Evolutionary conservation across 345 rosid genomes (phyloP), one percentile per base, ranked within the genome.

Genomic region (Eucalyptus brandiana): DNA sequence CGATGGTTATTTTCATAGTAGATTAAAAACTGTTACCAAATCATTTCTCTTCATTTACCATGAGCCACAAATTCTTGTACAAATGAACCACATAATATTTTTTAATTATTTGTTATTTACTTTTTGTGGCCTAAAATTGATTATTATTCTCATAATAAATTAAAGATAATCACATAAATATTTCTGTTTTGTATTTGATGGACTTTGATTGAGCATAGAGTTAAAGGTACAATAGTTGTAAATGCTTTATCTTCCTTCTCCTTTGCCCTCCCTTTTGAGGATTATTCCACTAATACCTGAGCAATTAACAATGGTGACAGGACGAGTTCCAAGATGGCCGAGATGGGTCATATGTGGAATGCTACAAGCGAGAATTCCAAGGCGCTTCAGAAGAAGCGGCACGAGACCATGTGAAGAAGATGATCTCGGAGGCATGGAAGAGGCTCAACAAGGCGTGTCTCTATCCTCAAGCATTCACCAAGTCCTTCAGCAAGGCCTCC

Each of bases 261-360:
- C 12, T 62, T 62, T 30, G 32, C 69, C 69, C 69, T 30, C 9
- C 17, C 69, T 62, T 62, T 62, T 62, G 69, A 62, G 69, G 34
- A 67, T 67, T 15, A 15, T 15, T 62, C 18, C 72, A 62, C 40
- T n/a, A 67, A 16, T n/a, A 67, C 1, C 10, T 37, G 15, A 72
- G 26, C 45, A 34, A 47, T 47, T 47, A 47, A 47, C 48, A 47
- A 14, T n/a, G 12, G 18, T 15, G 32, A 44, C 86, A 89, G 90
- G 88, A 89, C 49, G 91, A 89, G 91, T n/a, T 47, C 58, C 91
- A 87, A 56, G 89, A 89, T 16, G 88, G 90, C 30, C 80, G 90
- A 28, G 98, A 95, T 88, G 97, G 96, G 40, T 95, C 97, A 26
- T 95, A 91, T 37, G 15, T 96, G 67, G 94, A 95, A 50, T 96